A percentile compares a stretch with the other conserved stretches of the same genome.
Conservation (phyloP, 2,329 filamentous ascomycete species). For the Colletotrichum orbiculare region DNA sequence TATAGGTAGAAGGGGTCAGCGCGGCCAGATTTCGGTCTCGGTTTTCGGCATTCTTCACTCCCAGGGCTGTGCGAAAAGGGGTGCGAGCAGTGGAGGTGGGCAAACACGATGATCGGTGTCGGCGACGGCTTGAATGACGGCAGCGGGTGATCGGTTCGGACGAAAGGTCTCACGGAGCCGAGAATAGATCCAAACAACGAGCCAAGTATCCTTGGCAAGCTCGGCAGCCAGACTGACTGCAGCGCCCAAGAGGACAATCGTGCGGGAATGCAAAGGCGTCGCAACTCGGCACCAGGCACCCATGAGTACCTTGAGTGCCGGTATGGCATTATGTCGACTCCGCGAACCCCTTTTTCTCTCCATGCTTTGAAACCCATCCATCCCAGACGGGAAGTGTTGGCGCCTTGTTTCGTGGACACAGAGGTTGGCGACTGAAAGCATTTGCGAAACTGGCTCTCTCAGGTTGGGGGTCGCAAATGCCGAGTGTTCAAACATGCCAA, state of each 20-base stretch:
- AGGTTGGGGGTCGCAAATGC: not conserved
- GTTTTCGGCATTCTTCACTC: not conserved
- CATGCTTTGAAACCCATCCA: no score
- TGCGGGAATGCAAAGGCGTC: not conserved
- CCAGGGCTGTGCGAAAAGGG: not conserved
- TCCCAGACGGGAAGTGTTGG: no score
- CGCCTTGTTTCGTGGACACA: not conserved
- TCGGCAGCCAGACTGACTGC: not conserved
- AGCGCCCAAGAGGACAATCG: not conserved
- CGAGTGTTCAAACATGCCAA: slow-evolving; percentile 16
- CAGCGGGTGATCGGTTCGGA: slow-evolving; percentile 18
- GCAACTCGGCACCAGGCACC: no score
- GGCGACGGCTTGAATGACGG: not conserved
- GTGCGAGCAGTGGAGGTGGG: slow-evolving; percentile 6
- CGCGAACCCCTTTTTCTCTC: no score
- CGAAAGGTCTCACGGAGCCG: slow-evolving; percentile 25
- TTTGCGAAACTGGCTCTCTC: not conserved
- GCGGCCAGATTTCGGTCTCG: slow-evolving; percentile 12
- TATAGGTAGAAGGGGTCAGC: not conserved
- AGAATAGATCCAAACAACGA: not conserved
- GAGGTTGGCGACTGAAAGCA: not conserved
- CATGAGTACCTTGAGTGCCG: no score
- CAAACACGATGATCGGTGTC: slow-evolving; percentile 10
- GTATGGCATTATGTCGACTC: no score
- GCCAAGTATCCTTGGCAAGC: not conserved